A percentile compares a stretch with the other conserved stretches of the same genome.
These are phyloP conservation scores for Puccinia sorghi DNA, from an alignment of 1,284 basidiomycete species.

Conservation along the genomic window DNA sequence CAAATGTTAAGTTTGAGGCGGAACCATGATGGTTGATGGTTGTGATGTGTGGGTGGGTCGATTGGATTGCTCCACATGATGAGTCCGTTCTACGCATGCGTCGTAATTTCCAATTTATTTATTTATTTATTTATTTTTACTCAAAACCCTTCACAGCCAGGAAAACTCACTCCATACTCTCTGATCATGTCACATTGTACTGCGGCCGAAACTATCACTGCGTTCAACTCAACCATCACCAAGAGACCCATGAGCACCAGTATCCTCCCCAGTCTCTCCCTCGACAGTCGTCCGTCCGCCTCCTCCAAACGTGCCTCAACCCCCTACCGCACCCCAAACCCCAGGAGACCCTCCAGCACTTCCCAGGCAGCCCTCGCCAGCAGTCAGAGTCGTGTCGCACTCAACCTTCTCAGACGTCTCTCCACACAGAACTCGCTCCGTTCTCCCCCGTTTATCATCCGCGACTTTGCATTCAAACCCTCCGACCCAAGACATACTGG, in stretches of 20 bases:
- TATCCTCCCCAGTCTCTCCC: constrained; percentile 29
- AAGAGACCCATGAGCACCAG: constrained; percentile 38
- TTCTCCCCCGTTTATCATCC: background rate
- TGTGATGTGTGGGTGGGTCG: too few species aligned
- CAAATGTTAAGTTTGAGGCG: too few species aligned
- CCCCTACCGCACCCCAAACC: background rate
- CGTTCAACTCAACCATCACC: background rate
- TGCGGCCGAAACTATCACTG: constrained; percentile 8
- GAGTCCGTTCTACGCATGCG: too few species aligned
- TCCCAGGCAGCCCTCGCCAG: constrained; percentile 9
- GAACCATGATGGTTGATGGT: too few species aligned
- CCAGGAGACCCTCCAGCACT: constrained; percentile 13
- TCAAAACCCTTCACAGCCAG: too few species aligned
- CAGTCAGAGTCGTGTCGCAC: constrained; percentile 2
- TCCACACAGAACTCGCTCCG: background rate
- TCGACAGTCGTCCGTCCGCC: constrained; percentile 1
- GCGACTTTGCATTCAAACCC: constrained; percentile 38
- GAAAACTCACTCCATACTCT: too few species aligned
- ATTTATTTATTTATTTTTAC: too few species aligned
- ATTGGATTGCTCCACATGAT: too few species aligned
- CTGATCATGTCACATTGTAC: background rate
- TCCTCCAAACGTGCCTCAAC: constrained; percentile 24
- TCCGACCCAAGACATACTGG: constrained; percentile 28
- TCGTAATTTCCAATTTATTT: too few species aligned
- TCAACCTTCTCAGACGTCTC: constrained; percentile 9